A percentile compares a stretch with the other conserved stretches of the same genome.
These are phyloP conservation scores for Phialocephala sp. DNA, from an alignment of 2,329 filamentous ascomycete species.

Conservation along the genomic window DNA sequence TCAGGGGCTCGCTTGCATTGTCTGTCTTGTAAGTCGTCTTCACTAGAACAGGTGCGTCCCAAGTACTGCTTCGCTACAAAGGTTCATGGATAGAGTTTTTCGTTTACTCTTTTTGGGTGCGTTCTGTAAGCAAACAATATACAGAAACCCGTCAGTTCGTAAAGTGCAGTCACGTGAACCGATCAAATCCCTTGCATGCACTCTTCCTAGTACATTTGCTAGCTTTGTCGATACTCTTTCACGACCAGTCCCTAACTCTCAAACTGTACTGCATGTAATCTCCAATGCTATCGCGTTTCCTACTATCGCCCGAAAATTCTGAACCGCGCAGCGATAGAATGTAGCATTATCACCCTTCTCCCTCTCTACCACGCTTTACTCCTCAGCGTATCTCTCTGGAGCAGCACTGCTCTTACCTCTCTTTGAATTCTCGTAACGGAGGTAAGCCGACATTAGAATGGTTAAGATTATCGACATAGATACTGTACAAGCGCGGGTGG, in stretches of 20 bases:
- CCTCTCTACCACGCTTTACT: slow-evolving; percentile 17
- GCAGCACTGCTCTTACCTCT: slow-evolving; percentile 14
- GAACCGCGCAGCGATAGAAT: slow-evolving; percentile 21
- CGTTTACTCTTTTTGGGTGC: neutral
- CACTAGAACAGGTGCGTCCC: no score
- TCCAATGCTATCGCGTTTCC: neutral
- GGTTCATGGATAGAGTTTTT: no score
- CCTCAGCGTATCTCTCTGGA: slow-evolving; percentile 22
- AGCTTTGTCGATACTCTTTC: neutral
- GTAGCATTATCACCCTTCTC: slow-evolving; percentile 22
- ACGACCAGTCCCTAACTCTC: neutral
- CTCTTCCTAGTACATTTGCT: neutral
- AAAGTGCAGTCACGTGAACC: neutral
- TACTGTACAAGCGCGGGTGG: slow-evolving; percentile 21
- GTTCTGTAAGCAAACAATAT: neutral
- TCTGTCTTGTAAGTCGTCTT: neutral
- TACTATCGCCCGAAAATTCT: neutral
- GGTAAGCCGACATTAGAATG: slow-evolving; percentile 17
- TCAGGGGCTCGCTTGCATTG: neutral
- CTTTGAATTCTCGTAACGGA: slow-evolving; percentile 17
- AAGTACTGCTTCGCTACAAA: no score
- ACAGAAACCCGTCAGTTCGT: neutral
- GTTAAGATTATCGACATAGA: slow-evolving; percentile 19
- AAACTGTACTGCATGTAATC: neutral
- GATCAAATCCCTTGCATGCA: neutral